These are phyloP conservation scores for Diaporthe sp. DNA, from an alignment of 2,329 filamentous ascomycete genomes.

Conservation along the genomic window DNA sequence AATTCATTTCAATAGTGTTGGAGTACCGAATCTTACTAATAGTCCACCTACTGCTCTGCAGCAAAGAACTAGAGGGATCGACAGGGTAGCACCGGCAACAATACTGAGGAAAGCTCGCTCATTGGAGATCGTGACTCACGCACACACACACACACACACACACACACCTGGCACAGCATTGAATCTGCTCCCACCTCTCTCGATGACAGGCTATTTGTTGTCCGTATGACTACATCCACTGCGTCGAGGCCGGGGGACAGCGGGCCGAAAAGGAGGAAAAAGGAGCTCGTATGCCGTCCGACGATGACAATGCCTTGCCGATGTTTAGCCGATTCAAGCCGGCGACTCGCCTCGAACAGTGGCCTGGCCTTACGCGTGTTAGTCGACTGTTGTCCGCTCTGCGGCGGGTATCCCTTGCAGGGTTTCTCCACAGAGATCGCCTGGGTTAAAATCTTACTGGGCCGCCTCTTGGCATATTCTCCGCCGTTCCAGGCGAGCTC, in stretches of 20 bases:
- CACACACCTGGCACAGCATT: not conserved
- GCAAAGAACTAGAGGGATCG: not conserved
- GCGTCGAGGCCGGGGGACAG: not conserved
- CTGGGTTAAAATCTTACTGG: not conserved
- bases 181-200: no score
- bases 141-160: not conserved
- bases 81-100: not conserved
- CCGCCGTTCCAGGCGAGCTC: not conserved
- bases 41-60: not conserved
- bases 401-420: not conserved
- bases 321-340: slow-evolving; percentile 6
- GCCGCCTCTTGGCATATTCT: slow-evolving; percentile 8
- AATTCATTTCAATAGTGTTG: not conserved
- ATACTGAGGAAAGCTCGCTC: not conserved
- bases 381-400: not conserved
- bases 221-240: not conserved
- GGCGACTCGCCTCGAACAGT: no score
- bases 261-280: not conserved
- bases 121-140: not conserved
- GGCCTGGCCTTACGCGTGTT: not conserved
- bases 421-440: slow-evolving; percentile 26
- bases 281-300: not conserved
- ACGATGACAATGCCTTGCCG: not conserved
- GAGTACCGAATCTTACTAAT: slow-evolving; percentile 1
- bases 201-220: not conserved